These are phyloP conservation scores for Tulasnella sp. DNA, from an alignment of 768 basidiomycete genomes.

Conservation along the genomic window DNA sequence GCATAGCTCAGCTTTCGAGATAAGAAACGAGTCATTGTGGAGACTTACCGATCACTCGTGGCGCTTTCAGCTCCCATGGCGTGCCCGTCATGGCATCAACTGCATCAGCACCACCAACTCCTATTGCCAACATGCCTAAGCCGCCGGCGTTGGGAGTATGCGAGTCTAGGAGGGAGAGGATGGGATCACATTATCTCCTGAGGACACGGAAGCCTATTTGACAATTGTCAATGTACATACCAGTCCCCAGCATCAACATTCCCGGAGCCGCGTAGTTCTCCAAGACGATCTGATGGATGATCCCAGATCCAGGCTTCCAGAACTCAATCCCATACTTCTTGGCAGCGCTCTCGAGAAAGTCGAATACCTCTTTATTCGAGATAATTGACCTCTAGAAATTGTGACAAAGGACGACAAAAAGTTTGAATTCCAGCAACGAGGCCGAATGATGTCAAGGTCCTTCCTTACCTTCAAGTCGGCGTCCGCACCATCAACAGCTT, in stretches of 20 bases:
- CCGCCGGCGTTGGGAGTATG: slow-evolving; percentile 99
- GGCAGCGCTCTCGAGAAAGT: slow-evolving; percentile 88
- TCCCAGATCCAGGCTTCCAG: slow-evolving; percentile 90
- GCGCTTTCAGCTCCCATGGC: slow-evolving; percentile 95
- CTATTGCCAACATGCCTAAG: slow-evolving; percentile 90
- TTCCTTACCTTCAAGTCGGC: slow-evolving; percentile 71
- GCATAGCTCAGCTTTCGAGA: neutral
- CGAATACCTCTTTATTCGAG: slow-evolving; percentile 92
- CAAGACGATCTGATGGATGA: slow-evolving; percentile 95
- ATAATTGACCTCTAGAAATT: slow-evolving; percentile 58
- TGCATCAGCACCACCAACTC: slow-evolving; percentile 97
- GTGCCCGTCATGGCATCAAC: slow-evolving; percentile 98
- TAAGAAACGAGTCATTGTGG: neutral
- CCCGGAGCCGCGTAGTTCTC: slow-evolving; percentile 97
- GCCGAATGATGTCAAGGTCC: too few relatives aligned
- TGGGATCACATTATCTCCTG: neutral
- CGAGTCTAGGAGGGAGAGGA: slow-evolving; percentile 45
- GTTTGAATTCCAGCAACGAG: too few relatives aligned
- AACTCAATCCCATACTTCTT: slow-evolving; percentile 89
- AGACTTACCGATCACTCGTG: slow-evolving; percentile 60
- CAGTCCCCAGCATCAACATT: slow-evolving; percentile 85
- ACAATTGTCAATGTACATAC: slow-evolving; percentile 28
- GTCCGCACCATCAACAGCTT: slow-evolving; percentile 81
- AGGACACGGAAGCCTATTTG: neutral
- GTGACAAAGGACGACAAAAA: neutral